A percentile compares a stretch with the other conserved stretches of the same genome.
phyloP scores from a whole-genome alignment of 2,329 filamentous ascomycete species.

The Cytospora piceae region DNA sequence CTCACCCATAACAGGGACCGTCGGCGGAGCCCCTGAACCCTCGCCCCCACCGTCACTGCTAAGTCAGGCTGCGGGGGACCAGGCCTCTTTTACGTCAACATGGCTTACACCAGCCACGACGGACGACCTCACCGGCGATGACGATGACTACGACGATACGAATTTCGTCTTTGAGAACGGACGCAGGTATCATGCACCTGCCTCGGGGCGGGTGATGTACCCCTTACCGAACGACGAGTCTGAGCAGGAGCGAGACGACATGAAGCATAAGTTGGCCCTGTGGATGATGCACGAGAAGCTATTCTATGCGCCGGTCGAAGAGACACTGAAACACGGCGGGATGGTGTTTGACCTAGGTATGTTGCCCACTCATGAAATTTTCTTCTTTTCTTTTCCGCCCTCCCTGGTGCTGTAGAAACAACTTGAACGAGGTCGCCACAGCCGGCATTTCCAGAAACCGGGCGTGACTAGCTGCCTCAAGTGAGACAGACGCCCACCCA shows the following conservation, averaged over 20 bases:
- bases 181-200: conserved; percentile 43
- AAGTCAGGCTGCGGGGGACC: conserved; percentile 13
- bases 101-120: conserved; percentile 25
- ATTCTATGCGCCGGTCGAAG: conserved; percentile 50
- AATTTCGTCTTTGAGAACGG: conserved; percentile 41
- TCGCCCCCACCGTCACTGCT: conserved; percentile 22
- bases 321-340: conserved; percentile 43
- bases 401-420: neutral
- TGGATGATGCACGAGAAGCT: conserved; percentile 43
- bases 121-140: conserved; percentile 25
- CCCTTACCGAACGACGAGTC: conserved; percentile 46
- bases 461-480: too few species aligned
- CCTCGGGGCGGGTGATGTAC: conserved; percentile 38
- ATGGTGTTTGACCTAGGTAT: conserved; percentile 53
- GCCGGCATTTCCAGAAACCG: neutral
- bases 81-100: conserved; percentile 25
- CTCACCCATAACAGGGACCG: neutral
- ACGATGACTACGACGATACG: conserved; percentile 35
- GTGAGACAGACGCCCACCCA: neutral
- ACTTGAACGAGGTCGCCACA: neutral
- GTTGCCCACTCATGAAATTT: conserved; percentile 30
- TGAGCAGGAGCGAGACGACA: conserved; percentile 47
- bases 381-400: neutral
- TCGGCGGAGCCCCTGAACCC: conserved; percentile 12
- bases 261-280: conserved; percentile 45